Conservation (phyloP, 768 basidiomycete species). For the Russula ochroleuca region DNA sequence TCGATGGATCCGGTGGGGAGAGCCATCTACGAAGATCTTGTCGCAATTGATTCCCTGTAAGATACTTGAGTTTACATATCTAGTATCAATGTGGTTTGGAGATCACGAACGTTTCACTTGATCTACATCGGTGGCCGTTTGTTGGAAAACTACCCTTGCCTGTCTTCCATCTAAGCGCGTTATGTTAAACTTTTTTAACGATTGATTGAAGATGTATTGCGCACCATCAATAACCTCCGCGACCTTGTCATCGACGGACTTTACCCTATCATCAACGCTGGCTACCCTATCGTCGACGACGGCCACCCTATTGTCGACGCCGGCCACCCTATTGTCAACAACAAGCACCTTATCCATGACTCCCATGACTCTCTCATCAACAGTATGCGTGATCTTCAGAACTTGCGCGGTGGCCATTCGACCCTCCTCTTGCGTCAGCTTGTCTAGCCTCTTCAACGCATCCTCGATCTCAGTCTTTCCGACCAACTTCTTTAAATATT, state of each 20-base stretch:
- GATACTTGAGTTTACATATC: background rate
- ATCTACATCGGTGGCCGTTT: background rate
- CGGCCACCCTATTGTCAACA: background rate
- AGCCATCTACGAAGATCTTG: background rate
- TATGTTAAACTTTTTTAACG: background rate
- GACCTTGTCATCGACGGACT: background rate
- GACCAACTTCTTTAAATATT: background rate
- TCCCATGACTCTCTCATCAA: background rate
- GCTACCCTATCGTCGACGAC: background rate
- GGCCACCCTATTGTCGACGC: background rate
- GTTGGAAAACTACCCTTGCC: too few relatives aligned
- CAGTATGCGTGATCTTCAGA: background rate
- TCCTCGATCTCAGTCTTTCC: background rate
- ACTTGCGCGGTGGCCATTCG: background rate
- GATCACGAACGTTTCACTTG: background rate
- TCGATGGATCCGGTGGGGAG: conserved; percentile 9
- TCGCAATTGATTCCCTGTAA: background rate
- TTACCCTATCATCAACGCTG: background rate
- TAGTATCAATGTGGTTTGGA: background rate
- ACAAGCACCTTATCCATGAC: background rate
- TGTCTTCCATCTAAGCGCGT: too few relatives aligned
- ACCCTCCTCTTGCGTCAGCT: background rate
- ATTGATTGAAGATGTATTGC: background rate
- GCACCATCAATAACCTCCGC: background rate
- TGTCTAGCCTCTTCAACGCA: background rate